These are phyloP conservation scores for Boletus sp. DNA, from an alignment of 1,284 basidiomycete genomes.

Conservation along the genomic window DNA sequence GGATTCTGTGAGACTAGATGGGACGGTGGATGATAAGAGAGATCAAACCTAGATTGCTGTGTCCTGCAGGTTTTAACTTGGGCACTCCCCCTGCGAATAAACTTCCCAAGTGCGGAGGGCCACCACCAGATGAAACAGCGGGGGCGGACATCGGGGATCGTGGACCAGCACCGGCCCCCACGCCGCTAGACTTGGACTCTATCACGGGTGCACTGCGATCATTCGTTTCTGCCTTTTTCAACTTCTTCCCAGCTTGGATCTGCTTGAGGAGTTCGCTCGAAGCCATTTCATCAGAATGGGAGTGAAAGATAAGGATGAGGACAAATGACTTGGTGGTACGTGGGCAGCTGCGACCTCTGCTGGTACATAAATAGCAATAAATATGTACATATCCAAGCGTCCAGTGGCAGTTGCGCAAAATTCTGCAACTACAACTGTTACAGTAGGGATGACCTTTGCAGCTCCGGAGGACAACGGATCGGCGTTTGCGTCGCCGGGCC, in stretches of 20 bases:
- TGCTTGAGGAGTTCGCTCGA: slow-evolving; percentile 67
- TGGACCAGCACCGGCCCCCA: slow-evolving; percentile 32
- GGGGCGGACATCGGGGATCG: slow-evolving; percentile 31
- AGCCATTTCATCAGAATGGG: slow-evolving; percentile 47
- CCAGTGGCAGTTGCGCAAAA: too few species aligned
- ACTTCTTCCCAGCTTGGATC: slow-evolving; percentile 73
- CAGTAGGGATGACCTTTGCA: too few species aligned
- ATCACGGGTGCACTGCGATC: slow-evolving; percentile 75
- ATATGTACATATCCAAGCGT: slow-evolving; percentile 6
- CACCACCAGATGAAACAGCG: slow-evolving; percentile 35
- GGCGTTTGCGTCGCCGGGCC: too few species aligned
- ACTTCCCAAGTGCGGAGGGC: slow-evolving; percentile 77
- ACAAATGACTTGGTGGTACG: too few species aligned
- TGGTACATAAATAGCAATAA: slow-evolving; percentile 23
- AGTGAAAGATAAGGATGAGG: background rate
- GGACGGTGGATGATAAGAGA: slow-evolving; percentile 8
- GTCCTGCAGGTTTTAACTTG: slow-evolving; percentile 76
- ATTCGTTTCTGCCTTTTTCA: slow-evolving; percentile 80
- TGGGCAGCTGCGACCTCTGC: background rate
- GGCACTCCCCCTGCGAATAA: slow-evolving; percentile 91
- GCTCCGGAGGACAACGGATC: too few species aligned
- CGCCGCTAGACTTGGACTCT: slow-evolving; percentile 46
- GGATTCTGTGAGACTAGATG: slow-evolving; percentile 15
- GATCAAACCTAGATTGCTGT: slow-evolving; percentile 50
- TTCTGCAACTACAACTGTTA: too few species aligned